Percentiles rank a stretch among this genome's conserved stretches.
Evolutionary conservation across 140 eudicot species (phyloP).

Genomic region (Ambrosia hybrid): DNA sequence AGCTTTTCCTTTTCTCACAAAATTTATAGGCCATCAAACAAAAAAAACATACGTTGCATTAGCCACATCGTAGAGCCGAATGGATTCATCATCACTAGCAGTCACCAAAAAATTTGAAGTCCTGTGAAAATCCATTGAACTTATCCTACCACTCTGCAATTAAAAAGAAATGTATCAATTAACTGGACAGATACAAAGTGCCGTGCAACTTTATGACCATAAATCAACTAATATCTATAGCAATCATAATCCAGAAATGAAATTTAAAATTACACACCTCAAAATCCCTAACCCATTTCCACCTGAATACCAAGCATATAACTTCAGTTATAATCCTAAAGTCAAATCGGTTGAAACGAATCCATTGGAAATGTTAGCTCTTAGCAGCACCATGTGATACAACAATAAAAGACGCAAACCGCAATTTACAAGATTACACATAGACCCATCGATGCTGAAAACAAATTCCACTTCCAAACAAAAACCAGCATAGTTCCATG

Average conservation of each 20-base stretch:
- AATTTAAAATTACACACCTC: conserved; percentile 1
- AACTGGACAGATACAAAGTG: too few relatives aligned
- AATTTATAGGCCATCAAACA: background rate
- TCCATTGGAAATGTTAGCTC: background rate
- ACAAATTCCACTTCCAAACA: background rate
- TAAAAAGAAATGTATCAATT: too few relatives aligned
- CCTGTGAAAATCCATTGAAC: conserved; percentile 97
- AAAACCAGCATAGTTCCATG: background rate
- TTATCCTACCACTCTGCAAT: conserved; percentile 97
- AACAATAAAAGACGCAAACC: background rate
- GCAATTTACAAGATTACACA: background rate
- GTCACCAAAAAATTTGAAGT: conserved; percentile 87
- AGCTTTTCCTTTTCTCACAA: background rate
- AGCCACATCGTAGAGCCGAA: conserved; percentile 87
- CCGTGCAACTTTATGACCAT: conserved; percentile 9
- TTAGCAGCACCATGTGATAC: conserved; percentile 5
- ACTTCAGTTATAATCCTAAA: background rate
- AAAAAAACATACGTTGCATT: conserved; percentile 81
- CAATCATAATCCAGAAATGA: conserved; percentile 3
- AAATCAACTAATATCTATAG: conserved; percentile 2
- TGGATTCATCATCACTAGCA: conserved; percentile 97
- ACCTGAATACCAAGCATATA: conserved; percentile 17
- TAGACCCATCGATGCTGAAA: background rate
- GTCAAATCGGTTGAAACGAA: background rate
- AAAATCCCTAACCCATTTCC: conserved; percentile 18